Base-by-base conservation (phyloP, 2,329 filamentous ascomycete species). In the Chaetomiaceae sp. region DNA sequence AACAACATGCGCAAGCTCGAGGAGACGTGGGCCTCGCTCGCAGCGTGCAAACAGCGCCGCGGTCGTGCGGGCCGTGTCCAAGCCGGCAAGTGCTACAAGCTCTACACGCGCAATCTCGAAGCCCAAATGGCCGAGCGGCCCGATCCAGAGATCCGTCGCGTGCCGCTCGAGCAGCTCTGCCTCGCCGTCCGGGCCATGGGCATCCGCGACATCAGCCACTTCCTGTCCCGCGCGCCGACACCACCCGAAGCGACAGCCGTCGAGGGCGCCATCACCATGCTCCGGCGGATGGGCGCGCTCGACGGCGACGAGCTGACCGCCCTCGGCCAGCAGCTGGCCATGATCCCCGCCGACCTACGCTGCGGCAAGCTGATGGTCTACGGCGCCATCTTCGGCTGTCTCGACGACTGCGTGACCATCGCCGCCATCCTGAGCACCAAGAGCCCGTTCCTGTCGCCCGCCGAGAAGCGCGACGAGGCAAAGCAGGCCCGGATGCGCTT, bases 341-440 rank as follows among this genome's bases (percentile, higher is more conserved):
- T 95, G 83, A 91, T 99, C 47, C 94, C 94, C 1, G 89, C 92
- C 0, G 94, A 99, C 66, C 78, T 99, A 44, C 84, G 92, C 25
- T 95, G 91, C 68, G 90, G 89, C 42, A 99, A 99, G 71, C 79
- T 99, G 31, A 90, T 99, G 79, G 89, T 99, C 3, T 96, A 95
- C 65, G 94, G 94, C 6, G 87, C 90, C 15, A 91, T 95, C 54
- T 97, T 99, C 65, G 89, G 89, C 31, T 97, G 92, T 65, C 79
- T 97, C 6, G 90, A 96, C 64, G 84, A 92, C 48, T 91, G 87
- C 61, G 79, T 97, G 51, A 91, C 88, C 3, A 91, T 97, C 58
- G 89, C 94, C 2, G 87, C 91, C 8, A 94, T 97, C 37, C 78
- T 99, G n/a, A 96, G 91, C 51, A 87, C 89, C 25, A 86, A 85